These are phyloP conservation scores for Saccharomycopsis sp. DNA, from an alignment of 805 yeast genomes.

Conservation along the genomic window DNA sequence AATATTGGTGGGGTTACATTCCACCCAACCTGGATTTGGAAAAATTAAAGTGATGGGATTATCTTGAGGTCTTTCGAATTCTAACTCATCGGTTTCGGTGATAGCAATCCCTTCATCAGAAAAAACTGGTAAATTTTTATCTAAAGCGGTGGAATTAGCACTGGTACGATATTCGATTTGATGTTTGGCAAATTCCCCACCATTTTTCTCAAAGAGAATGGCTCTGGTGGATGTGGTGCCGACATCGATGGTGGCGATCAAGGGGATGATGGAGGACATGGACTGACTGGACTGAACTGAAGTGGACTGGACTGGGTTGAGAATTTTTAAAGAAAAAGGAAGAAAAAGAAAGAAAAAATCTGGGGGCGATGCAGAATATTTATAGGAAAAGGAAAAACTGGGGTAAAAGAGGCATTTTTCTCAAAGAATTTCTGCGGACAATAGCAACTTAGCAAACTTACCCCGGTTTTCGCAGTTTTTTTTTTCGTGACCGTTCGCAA, in stretches of 20 bases:
- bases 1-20: slow-evolving; percentile 79
- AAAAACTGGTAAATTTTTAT: slow-evolving; percentile 37
- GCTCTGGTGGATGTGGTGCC: slow-evolving; percentile 92
- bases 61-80: slow-evolving; percentile 42
- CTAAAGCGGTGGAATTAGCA: slow-evolving; percentile 35
- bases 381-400: too few relatives aligned
- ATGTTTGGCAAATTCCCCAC: slow-evolving; percentile 74
- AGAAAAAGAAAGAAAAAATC: too few relatives aligned
- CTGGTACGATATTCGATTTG: slow-evolving; percentile 83
- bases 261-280: too few relatives aligned
- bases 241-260: slow-evolving; percentile 69
- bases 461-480: too few relatives aligned
- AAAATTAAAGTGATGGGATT: slow-evolving; percentile 53
- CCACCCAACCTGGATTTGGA: slow-evolving; percentile 89
- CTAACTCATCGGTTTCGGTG: slow-evolving; percentile 41
- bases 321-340: too few relatives aligned
- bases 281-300: too few relatives aligned
- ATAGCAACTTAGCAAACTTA: too few relatives aligned
- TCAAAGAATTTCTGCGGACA: too few relatives aligned
- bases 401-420: too few relatives aligned
- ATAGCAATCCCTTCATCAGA: slow-evolving; percentile 69
- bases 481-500: too few relatives aligned
- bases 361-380: too few relatives aligned
- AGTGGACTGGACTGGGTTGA: too few relatives aligned
- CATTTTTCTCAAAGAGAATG: slow-evolving; percentile 63